Base-by-base conservation (phyloP, 257 asterid genomes). In the Orobanche coerulescens region DNA sequence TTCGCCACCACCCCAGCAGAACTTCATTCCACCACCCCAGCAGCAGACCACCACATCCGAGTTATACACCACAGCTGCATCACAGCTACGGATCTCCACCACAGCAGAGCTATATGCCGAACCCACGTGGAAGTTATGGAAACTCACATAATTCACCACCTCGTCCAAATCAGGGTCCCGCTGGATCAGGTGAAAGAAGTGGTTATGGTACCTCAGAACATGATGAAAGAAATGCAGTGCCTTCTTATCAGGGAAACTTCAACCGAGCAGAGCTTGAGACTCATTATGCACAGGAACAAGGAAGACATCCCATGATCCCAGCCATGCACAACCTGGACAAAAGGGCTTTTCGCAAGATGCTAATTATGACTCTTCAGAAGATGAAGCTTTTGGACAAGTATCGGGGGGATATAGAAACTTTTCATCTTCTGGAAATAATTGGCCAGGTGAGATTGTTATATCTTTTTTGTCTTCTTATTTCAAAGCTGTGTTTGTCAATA, bases 291-390 rank as follows among this genome's bases (percentile, higher is more conserved):
- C 67, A 58, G 5, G 71, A 52, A 12, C 66, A 63, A 19, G 57
- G 57, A n/a, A 54, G 62, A 64, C 30, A 43, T 70, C 25, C 65
- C 37, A 25, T 49, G 7, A 14, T 13, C 37, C n/a, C 18, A 66
- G 44, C n/a, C 16, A 12, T 10, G 61, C 19, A 28, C 66, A 62
- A 11, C 48, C 69, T 11, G 59, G 62, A 50, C 70, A 55, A 24
- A 67, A 78, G 71, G 71, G 62, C 59, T 63, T 47, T 23, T 15
- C 60, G 55, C 70, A 71, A 69, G 76, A 36, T 43, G 65, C 28
- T 49, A 70, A 53, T 48, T 62, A 50, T 56, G 67, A 20, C 25
- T 57, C 77, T 65, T 37, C 71, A 31, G 67, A 57, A 55, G 70
- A 71, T 46, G 73, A 62, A 22, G 58, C 8, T 42, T 57, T 36